These are phyloP conservation scores for Akanthomyces uredinophilus DNA, from an alignment of 2,329 filamentous ascomycete species.

Conservation along the genomic window DNA sequence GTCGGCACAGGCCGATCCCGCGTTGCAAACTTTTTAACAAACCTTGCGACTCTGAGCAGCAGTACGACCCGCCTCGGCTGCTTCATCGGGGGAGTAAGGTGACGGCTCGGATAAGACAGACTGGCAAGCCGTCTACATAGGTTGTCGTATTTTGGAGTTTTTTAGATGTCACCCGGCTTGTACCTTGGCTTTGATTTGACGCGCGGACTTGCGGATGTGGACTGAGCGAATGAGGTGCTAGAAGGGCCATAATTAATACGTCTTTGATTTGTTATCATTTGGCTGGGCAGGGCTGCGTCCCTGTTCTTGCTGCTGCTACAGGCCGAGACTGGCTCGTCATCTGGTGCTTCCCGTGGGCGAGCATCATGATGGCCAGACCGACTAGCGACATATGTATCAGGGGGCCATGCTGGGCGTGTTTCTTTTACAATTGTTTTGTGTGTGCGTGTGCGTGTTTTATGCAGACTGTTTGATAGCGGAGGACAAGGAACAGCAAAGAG, in stretches of 20 bases:
- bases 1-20: conserved; percentile 25
- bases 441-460: neutral
- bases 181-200: conserved; percentile 22
- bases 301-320: conserved; percentile 6
- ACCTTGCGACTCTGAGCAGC: conserved; percentile 4
- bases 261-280: conserved; percentile 14
- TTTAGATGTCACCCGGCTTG: conserved; percentile 32
- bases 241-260: conserved; percentile 15
- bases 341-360: neutral
- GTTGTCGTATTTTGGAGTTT: conserved; percentile 39
- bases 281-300: neutral
- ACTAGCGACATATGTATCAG: conserved; percentile 2
- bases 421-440: conserved; percentile 4
- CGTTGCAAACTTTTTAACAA: conserved; percentile 7
- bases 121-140: conserved; percentile 25
- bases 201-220: conserved; percentile 11
- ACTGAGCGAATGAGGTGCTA: conserved; percentile 12
- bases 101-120: conserved; percentile 8
- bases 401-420: conserved; percentile 5
- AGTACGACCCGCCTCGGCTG: conserved; percentile 19
- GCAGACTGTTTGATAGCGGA: conserved; percentile 7
- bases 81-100: conserved; percentile 12
- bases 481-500: conserved; percentile 10
- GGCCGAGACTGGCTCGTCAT: neutral
- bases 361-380: neutral